A percentile compares a stretch with the other conserved stretches of the same genome.
phyloP scores from a whole-genome alignment of 345 rosid genomes.

The Odontarrhena argentea region DNA sequence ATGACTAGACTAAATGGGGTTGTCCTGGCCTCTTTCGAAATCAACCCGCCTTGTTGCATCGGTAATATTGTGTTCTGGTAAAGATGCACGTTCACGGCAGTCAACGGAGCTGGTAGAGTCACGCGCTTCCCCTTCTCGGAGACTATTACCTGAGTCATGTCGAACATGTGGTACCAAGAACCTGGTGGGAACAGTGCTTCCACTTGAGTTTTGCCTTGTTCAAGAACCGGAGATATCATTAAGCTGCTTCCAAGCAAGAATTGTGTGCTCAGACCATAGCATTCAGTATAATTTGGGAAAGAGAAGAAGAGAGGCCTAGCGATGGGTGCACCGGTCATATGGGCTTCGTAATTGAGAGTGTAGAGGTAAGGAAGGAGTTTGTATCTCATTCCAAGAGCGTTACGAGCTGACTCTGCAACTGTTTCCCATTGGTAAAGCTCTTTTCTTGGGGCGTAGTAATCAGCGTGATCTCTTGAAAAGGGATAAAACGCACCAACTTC shows the following conservation, averaged over 20 bases:
- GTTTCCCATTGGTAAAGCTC: constrained; percentile 96
- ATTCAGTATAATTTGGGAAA: constrained; percentile 62
- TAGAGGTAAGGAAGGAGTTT: constrained; percentile 82
- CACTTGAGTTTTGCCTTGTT: constrained; percentile 68
- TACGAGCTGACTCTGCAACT: constrained; percentile 81
- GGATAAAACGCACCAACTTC: constrained; percentile 96
- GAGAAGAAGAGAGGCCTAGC: constrained; percentile 99
- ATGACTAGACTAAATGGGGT: constrained; percentile 83
- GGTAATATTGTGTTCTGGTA: constrained; percentile 82
- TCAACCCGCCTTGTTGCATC: constrained; percentile 87
- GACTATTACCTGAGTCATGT: constrained; percentile 57
- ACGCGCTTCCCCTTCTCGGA: constrained; percentile 58
- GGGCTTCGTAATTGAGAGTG: constrained; percentile 82
- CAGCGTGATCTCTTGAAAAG: constrained; percentile 94
- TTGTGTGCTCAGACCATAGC: constrained; percentile 82
- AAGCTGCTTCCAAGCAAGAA: constrained; percentile 87
- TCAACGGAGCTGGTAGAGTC: constrained; percentile 74
- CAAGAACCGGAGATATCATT: constrained; percentile 92
- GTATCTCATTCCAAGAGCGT: constrained; percentile 96
- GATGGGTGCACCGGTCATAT: constrained; percentile 75
- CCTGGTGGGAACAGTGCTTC: constrained; percentile 89
- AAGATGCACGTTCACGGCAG: constrained; percentile 80
- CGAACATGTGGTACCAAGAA: constrained; percentile 84
- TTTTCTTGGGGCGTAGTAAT: constrained; percentile 88
- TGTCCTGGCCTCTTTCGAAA: constrained; percentile 78